Conservation (phyloP, 495 filamentous ascomycete species). For the Penicillium cataractarum region DNA sequence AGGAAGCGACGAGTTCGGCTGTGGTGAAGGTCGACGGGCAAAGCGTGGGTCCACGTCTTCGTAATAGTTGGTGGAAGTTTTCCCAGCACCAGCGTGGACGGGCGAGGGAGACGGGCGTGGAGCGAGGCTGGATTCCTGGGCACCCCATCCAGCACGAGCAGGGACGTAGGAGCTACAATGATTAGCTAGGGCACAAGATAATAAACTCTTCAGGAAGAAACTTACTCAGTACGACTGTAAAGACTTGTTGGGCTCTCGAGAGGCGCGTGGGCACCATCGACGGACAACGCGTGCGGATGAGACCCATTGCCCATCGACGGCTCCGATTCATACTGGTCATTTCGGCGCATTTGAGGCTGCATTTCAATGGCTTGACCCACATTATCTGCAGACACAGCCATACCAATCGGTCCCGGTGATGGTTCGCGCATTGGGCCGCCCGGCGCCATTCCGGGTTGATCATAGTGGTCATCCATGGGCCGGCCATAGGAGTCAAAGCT, state of each 20-base stretch:
- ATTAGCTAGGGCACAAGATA: slow-evolving; percentile 27
- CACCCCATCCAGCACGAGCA: slow-evolving; percentile 55
- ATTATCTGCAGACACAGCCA: slow-evolving; percentile 55
- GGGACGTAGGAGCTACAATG: slow-evolving; percentile 61
- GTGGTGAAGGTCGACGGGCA: slow-evolving; percentile 49
- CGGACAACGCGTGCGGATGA: slow-evolving; percentile 53
- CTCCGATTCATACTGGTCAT: slow-evolving; percentile 53
- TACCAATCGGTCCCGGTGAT: slow-evolving; percentile 63
- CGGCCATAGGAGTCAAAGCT: slow-evolving; percentile 31
- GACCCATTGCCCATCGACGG: slow-evolving; percentile 68
- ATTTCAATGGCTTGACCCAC: slow-evolving; percentile 84
- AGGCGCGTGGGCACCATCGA: slow-evolving; percentile 32
- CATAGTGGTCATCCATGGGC: slow-evolving; percentile 35
- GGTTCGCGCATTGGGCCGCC: slow-evolving; percentile 32
- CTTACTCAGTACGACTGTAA: slow-evolving; percentile 79
- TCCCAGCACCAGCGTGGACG: slow-evolving; percentile 17
- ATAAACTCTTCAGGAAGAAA: slow-evolving; percentile 11
- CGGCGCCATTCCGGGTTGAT: slow-evolving; percentile 36
- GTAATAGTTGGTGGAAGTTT: slow-evolving; percentile 63
- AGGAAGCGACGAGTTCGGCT: slow-evolving; percentile 30
- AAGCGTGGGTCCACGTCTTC: slow-evolving; percentile 95
- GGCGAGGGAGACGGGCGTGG: slow-evolving; percentile 19
- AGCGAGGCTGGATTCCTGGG: slow-evolving; percentile 21
- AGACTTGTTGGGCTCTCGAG: slow-evolving; percentile 63
- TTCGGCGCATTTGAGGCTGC: slow-evolving; percentile 55